Percentiles rank a stretch among this genome's conserved stretches.
phyloP scores from a whole-genome alignment of 2,329 filamentous ascomycete genomes.

The Nigrospora oryzae region DNA sequence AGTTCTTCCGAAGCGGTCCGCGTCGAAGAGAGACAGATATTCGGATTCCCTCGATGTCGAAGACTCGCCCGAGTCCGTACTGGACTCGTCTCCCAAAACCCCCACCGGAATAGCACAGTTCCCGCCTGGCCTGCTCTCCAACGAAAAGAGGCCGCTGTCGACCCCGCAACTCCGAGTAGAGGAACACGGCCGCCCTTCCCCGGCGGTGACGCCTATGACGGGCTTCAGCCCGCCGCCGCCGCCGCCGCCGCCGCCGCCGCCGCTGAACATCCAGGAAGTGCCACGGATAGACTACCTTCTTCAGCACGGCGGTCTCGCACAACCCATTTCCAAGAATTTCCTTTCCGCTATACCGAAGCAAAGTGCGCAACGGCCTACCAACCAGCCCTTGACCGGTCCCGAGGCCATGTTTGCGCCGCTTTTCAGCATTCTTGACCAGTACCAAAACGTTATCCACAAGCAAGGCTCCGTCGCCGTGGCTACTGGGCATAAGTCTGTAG shows the following conservation, averaged over 20 bases:
- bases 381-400: slow-evolving; percentile 57
- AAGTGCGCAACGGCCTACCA: slow-evolving; percentile 49
- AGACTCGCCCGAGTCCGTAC: slow-evolving; percentile 40
- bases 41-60: slow-evolving; percentile 31
- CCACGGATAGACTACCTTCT: slow-evolving; percentile 89
- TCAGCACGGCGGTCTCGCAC: slow-evolving; percentile 73
- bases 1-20: slow-evolving; percentile 24
- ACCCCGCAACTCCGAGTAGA: slow-evolving; percentile 24
- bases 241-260: slow-evolving; percentile 67
- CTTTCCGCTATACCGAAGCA: slow-evolving; percentile 54
- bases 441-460: slow-evolving; percentile 69
- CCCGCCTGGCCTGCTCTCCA: slow-evolving; percentile 32
- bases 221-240: slow-evolving; percentile 39
- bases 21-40: slow-evolving; percentile 18
- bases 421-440: slow-evolving; percentile 77
- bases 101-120: slow-evolving; percentile 49
- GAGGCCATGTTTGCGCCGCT: slow-evolving; percentile 75
- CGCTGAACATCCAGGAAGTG: slow-evolving; percentile 59
- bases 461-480: slow-evolving; percentile 90
- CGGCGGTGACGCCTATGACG: slow-evolving; percentile 30
- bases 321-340: slow-evolving; percentile 65
- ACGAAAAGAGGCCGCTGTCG: slow-evolving; percentile 27
- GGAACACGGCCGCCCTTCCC: slow-evolving; percentile 28
- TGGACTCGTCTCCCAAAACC: slow-evolving; percentile 51
- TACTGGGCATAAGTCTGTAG: slow-evolving; percentile 92